These are phyloP conservation scores for Moniliella sp. DNA, from an alignment of 1,284 basidiomycete species.

Conservation along the genomic window DNA sequence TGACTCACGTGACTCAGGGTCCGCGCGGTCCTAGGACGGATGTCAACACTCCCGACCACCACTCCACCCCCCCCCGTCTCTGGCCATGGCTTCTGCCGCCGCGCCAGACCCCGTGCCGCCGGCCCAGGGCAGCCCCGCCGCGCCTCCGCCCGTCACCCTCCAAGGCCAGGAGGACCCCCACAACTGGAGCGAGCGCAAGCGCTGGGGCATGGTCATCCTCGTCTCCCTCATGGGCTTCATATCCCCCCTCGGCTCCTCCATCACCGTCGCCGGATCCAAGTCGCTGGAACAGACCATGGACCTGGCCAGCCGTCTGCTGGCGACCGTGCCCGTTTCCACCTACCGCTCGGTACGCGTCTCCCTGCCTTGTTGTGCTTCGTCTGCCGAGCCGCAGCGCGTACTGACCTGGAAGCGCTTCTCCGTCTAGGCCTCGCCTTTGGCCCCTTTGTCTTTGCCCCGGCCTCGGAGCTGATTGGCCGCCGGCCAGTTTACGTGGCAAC, in stretches of 20 bases:
- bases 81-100: too few species aligned
- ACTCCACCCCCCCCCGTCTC: too few species aligned
- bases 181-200: constrained; percentile 5
- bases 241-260: constrained; percentile 20
- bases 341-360: too few species aligned
- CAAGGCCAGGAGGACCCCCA: constrained; percentile 5
- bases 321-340: constrained; percentile 14
- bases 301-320: constrained; percentile 5
- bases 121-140: too few species aligned
- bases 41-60: too few species aligned
- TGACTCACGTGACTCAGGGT: too few species aligned
- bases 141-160: too few species aligned
- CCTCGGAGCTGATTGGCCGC: constrained; percentile 37
- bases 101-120: too few species aligned
- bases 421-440: constrained; percentile 28
- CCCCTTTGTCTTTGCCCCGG: constrained; percentile 37
- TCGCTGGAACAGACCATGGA: constrained; percentile 9
- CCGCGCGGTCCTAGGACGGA: too few species aligned
- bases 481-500: constrained; percentile 34
- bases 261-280: constrained; percentile 12
- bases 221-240: constrained; percentile 26
- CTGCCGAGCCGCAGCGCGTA: neutral
- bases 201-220: constrained; percentile 16
- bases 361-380: neutral
- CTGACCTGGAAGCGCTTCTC: too few species aligned